Base-by-base conservation (phyloP, 139 green algal genomes). In the Chlorella vulgaris region DNA sequence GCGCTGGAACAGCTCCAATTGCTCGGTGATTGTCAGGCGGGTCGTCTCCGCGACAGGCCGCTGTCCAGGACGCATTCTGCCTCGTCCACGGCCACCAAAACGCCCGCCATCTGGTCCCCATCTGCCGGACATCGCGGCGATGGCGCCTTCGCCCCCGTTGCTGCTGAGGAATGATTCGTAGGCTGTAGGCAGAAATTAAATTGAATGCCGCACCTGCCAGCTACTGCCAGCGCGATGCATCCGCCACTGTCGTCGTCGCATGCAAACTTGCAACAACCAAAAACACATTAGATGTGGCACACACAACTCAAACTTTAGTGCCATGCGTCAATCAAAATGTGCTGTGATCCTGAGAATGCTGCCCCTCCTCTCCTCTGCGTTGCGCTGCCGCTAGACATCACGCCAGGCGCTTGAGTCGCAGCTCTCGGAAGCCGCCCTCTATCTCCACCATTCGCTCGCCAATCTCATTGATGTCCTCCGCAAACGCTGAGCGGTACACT, bases 21-120 rank as follows among this genome's bases (percentile, higher is more conserved):
- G 60, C 39, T 85, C 66, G 24, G 81, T 38, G 19, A 92, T 89
- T 61, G 68, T 79, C 19, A 92, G 84, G 1, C 89, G n/a, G 21
- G 60, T 69, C 21, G 43, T 62, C 78, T 92, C 89, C 4, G 38
- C 33, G 0, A 92, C 89, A 4, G 89, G 89, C 2, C 89, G 80
- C 67, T 85, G 47, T 0, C 85, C 86, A 4, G 86, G 77, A 39
- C 74, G 53, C 36, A 91, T 47, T 4, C 88, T 35, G 35, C 81
- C 71, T 10, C 83, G 26, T 21, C 85, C 81, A 4, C 83, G 28
- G 33, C 85, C 55, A 4, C 69, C 69, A 33, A 69, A 35, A 19
- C 76, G 22, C 7, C 58, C n/a, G 31, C 76, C 78, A 4, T 47
- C 28, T 2, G 51, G 38, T 2, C 62, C 74, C 0, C 75, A 51